Evolutionary conservation across 305 asterid species (phyloP).

Genomic region (Plantago coronopus): DNA sequence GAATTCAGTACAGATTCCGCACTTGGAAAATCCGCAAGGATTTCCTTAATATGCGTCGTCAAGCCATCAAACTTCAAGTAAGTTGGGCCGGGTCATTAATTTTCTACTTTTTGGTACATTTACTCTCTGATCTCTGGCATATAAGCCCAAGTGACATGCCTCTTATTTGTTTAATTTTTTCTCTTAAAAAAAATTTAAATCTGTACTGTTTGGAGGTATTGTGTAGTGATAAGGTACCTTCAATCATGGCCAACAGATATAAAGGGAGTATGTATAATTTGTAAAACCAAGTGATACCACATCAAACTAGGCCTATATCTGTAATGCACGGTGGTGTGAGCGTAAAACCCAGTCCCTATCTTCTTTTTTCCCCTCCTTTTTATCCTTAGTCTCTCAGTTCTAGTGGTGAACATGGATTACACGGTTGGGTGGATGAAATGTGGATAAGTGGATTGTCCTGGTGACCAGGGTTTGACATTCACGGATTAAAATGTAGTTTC

Average conservation of each 20-base stretch:
- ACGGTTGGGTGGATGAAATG: neutral
- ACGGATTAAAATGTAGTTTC: neutral
- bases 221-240: neutral
- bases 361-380: neutral
- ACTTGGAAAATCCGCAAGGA: conserved; percentile 84
- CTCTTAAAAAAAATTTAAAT: no score
- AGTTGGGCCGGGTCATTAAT: conserved; percentile 16
- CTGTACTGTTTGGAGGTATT: neutral
- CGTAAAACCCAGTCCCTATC: neutral
- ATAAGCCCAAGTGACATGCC: neutral
- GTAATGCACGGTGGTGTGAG: no score
- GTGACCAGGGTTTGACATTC: neutral
- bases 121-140: neutral
- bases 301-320: no score
- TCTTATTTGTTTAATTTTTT: no score
- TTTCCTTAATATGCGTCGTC: conserved; percentile 78
- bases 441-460: neutral
- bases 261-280: neutral
- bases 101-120: neutral
- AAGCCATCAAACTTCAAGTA: conserved; percentile 84
- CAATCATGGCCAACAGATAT: no score
- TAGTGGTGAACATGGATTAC: neutral
- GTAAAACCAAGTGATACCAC: neutral
- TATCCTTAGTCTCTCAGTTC: neutral
- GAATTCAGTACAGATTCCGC: conserved; percentile 81